Conservation (phyloP, 768 basidiomycete species). For the Rubroboletus pulcherrimus region DNA sequence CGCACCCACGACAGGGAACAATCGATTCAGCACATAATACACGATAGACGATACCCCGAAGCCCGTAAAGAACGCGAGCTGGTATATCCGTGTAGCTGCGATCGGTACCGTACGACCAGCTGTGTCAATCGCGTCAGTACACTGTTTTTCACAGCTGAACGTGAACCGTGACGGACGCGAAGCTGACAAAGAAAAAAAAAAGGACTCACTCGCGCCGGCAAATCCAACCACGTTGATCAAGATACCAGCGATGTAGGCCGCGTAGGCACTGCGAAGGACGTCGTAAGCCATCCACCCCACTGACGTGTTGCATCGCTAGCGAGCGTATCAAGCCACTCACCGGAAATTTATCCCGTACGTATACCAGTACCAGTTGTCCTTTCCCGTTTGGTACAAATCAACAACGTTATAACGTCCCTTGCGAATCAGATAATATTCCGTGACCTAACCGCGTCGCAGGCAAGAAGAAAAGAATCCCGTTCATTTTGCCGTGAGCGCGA, state of each 20-base stretch:
- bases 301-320: background rate
- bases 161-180: background rate
- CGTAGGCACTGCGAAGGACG: slow-evolving; percentile 47
- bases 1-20: slow-evolving; percentile 57
- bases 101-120: slow-evolving; percentile 60
- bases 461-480: background rate
- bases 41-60: slow-evolving; percentile 64
- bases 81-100: slow-evolving; percentile 68
- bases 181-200: background rate
- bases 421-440: slow-evolving; percentile 74
- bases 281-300: background rate
- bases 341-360: slow-evolving; percentile 70
- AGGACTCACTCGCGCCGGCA: slow-evolving; percentile 59
- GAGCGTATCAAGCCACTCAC: slow-evolving; percentile 27
- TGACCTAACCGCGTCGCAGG: slow-evolving; percentile 43
- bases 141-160: background rate
- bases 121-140: slow-evolving; percentile 16
- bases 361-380: slow-evolving; percentile 72
- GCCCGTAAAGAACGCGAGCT: slow-evolving; percentile 83
- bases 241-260: slow-evolving; percentile 68
- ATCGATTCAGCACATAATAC: slow-evolving; percentile 56
- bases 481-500: background rate
- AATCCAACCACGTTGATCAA: slow-evolving; percentile 82
- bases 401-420: slow-evolving; percentile 66
- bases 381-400: slow-evolving; percentile 60